Evolutionary conservation across 2,329 filamentous ascomycete species (phyloP), one percentile per base, ranked within the genome.

Genomic region (Colletotrichum cereale): DNA sequence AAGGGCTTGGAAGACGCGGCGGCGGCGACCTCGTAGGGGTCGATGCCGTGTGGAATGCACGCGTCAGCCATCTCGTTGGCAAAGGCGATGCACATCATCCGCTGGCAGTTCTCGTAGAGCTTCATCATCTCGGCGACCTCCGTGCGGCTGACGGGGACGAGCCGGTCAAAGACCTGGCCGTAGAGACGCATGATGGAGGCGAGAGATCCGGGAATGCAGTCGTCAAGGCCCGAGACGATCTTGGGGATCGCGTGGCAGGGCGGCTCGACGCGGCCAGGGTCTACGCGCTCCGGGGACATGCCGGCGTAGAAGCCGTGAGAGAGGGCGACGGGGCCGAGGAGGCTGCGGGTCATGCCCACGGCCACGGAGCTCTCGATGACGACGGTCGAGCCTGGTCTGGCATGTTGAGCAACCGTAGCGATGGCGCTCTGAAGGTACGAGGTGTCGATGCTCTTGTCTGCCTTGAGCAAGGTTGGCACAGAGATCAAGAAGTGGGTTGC

Each of bases 81-180:
- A 66, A 82, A 85, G 1, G 83, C 82, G 42, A 83, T 82, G 56
- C 76, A 76, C 50, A 85, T 75, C 78, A 82, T 84, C 6, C 83
- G 77, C 67, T 84, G 81, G 75, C 83, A 85, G 73, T 85, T 85
- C 67, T 84, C 83, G 74, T 84, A 85, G 8, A 85, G 75, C 73
- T 85, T 85, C 53, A 79, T 82, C 82, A 84, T 84, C 73, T 85
- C 83, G 14, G 83, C 83, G 2, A 83, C 81, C 71, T 85, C 83
- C 1, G 83, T 82, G 55, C 75, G 76, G 60, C 78, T 79, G 38
- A 84, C 82, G 0, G 80, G 80, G 11, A 84, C 76, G 29, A 84
- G 75, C 1, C 73, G 76, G 29, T 82, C 76, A 69, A 83, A 84
- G 2, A 82, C 81, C 4, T 73, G 75, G 11, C 75, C 75, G 73